These are phyloP conservation scores for Rugonectria rugulosa DNA, from an alignment of 2,329 filamentous ascomycete species.

Conservation along the genomic window DNA sequence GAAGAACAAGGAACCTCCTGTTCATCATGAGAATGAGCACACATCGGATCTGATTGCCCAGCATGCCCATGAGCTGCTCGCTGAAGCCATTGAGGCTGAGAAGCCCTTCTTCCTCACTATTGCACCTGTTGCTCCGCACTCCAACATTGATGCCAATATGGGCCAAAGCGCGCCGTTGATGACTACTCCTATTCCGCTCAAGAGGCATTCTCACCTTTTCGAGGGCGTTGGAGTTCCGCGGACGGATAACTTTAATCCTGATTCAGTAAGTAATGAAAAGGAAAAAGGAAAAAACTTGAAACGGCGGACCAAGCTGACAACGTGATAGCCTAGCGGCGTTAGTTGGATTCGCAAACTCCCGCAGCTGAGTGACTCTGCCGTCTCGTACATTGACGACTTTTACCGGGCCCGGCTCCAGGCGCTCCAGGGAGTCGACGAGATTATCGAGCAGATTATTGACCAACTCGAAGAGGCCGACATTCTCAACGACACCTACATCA, in stretches of 20 bases:
- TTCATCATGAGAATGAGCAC: conserved; percentile 43
- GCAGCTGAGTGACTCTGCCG: conserved; percentile 48
- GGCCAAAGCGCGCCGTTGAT: conserved; percentile 15
- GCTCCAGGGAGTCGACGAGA: conserved; percentile 63
- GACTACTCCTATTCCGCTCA: conserved; percentile 60
- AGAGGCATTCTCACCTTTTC: conserved; percentile 70
- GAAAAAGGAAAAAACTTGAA: no score
- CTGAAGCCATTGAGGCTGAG: conserved; percentile 61
- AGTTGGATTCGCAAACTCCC: conserved; percentile 55
- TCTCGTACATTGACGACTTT: conserved; percentile 59
- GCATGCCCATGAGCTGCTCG: conserved; percentile 66
- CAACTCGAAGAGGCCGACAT: conserved; percentile 61
- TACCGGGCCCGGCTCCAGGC: conserved; percentile 60
- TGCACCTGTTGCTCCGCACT: conserved; percentile 73
- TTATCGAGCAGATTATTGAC: conserved; percentile 56
- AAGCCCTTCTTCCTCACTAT: conserved; percentile 73
- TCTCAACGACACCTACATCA: conserved; percentile 67
- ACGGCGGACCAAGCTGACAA: conserved; percentile 3
- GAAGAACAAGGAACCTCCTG: conserved; percentile 48
- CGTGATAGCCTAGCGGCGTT: conserved; percentile 43
- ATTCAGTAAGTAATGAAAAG: conserved; percentile 49
- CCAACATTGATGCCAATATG: conserved; percentile 50
- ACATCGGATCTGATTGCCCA: conserved; percentile 65
- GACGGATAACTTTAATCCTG: conserved; percentile 71
- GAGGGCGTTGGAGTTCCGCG: conserved; percentile 65